Conservation (phyloP, 495 filamentous ascomycete genomes). For the Lophiotrema nucula region DNA sequence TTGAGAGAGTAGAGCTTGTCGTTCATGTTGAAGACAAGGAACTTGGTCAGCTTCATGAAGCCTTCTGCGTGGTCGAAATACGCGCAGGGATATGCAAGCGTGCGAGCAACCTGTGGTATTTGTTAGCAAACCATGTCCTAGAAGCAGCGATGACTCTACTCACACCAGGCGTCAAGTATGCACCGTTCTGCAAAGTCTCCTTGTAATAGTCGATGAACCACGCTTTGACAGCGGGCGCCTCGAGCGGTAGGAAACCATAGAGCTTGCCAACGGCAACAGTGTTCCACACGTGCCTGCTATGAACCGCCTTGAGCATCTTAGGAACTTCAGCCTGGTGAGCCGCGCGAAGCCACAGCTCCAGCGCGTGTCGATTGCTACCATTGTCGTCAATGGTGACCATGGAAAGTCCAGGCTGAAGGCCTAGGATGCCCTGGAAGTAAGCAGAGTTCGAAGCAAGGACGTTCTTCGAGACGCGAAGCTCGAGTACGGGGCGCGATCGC, state of each 20-base stretch:
- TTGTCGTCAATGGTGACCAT: conserved; percentile 8
- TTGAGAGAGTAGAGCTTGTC: conserved; percentile 1
- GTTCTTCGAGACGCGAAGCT: not conserved
- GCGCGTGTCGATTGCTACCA: not conserved
- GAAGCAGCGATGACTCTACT: too few relatives aligned
- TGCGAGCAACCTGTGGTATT: conserved; percentile 1
- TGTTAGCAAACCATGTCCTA: too few relatives aligned
- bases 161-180: too few relatives aligned
- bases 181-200: not conserved
- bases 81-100: conserved; percentile 1
- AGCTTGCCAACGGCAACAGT: conserved; percentile 3
- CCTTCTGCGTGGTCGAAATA: conserved; percentile 14
- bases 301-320: not conserved
- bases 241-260: conserved; percentile 1
- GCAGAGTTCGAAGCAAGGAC: not conserved
- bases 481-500: not conserved
- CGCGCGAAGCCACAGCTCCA: conserved; percentile 10
- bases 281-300: not conserved
- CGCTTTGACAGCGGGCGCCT: not conserved
- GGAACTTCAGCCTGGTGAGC: conserved; percentile 4
- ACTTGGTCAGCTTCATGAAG: conserved; percentile 14
- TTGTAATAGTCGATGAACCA: conserved; percentile 11
- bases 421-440: not conserved
- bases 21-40: conserved; percentile 8
- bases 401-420: not conserved